Base-by-base conservation (phyloP, 2,329 filamentous ascomycete species). In the Diaporthe caulivora region DNA sequence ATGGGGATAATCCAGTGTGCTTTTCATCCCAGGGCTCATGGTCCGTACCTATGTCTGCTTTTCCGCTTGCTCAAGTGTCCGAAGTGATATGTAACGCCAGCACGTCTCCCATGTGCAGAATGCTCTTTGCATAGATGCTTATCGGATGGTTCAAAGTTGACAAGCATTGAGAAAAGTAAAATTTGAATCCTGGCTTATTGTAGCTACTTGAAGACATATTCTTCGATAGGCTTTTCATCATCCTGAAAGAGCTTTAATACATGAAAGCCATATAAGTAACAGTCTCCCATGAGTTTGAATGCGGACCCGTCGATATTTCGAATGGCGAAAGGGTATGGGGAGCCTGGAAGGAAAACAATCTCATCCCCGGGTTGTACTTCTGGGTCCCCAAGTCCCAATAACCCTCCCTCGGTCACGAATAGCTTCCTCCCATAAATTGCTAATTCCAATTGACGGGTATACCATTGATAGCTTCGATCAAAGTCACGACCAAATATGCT, bases 331-430 rank as follows among this genome's bases (percentile, higher is more conserved):
- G 47, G 47, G n/a, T 51, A 24, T 1, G 10, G 7, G 47, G 21
- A 7, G 75, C 78, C 29, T 69, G 67, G 1, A 75, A 77, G 73
- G 40, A 47, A 64, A 26, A 64, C 40, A 64, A 49, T 64, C 17
- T 47, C 26, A 47, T 64, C 75, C 6, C 72, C 65, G 72, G 86
- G 86, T 62, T 78, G 42, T 24, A 64, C 21, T 29, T 24, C 18
- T 44, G 58, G 58, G 10, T 64, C 40, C 29, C 37, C 58, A 18
- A 64, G 58, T 21, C 58, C 58, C 40, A 64, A 17, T 47, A 21
- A 47, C 58, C 58, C 58, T 64, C 58, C 40, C 40, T 64, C 58
- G 37, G 58, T 64, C n/a, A 64, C 58, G 40, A 64, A 64, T 17
- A 64, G 58, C 40, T 47, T 64, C 58, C 58, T 64, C n/a, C 58